A percentile compares a stretch with the other conserved stretches of the same genome.
Conservation (phyloP, 2,329 filamentous ascomycete genomes). For the Ustulina deusta region DNA sequence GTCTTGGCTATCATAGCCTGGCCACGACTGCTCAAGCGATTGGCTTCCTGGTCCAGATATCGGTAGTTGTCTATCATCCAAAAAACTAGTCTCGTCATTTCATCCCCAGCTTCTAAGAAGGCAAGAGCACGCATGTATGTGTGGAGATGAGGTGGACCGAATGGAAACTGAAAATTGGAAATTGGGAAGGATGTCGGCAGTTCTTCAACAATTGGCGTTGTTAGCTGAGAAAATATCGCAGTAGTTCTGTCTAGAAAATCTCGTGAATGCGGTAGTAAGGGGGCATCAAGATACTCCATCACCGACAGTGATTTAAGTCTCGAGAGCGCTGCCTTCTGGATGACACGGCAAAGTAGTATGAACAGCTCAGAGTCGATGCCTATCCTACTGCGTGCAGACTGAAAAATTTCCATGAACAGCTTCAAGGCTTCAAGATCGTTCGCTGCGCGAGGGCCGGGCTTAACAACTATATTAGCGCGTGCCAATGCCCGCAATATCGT, state of each 20-base stretch:
- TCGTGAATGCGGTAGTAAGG: constrained; percentile 33
- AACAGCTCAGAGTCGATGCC: constrained; percentile 55
- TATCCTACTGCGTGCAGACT: constrained; percentile 46
- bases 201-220: constrained; percentile 40
- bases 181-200: constrained; percentile 5
- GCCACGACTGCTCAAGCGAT: constrained; percentile 48
- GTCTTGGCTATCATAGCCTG: constrained; percentile 51
- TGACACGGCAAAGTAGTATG: constrained; percentile 52
- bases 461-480: constrained; percentile 49
- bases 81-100: constrained; percentile 66
- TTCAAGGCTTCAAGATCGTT: constrained; percentile 50
- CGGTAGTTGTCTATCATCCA: constrained; percentile 68
- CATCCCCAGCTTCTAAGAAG: constrained; percentile 68
- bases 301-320: constrained; percentile 35
- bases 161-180: constrained; percentile 54
- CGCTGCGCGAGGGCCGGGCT: constrained; percentile 40
- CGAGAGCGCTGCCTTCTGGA: constrained; percentile 49
- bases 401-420: constrained; percentile 51
- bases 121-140: constrained; percentile 73
- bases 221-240: constrained; percentile 45
- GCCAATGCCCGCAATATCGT: constrained; percentile 56
- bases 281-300: not conserved
- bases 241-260: constrained; percentile 29
- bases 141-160: constrained; percentile 64
- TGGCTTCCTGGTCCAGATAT: constrained; percentile 53